Base-by-base conservation (phyloP, 164 flowering plant genomes). In the Aristolochia californica region DNA sequence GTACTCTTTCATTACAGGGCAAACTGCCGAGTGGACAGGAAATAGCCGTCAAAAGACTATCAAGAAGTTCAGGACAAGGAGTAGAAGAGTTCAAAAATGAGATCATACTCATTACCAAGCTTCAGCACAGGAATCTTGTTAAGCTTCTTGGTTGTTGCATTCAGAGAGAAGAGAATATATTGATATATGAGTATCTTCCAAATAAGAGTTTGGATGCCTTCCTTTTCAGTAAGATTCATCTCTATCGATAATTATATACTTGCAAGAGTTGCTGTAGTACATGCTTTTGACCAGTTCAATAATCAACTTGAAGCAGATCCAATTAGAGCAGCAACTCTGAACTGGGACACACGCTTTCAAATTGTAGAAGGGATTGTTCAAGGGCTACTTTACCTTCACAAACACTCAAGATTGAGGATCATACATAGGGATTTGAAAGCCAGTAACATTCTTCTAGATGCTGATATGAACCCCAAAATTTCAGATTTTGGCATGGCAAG, bases 371-470 rank as follows among this genome's bases (percentile, higher is more conserved):
- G 87, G 15, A 72, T 81, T 27, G 76, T 82, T 17, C 70, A 77
- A 51, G 87, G 87, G 16, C 28, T 84, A 48, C 69, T 80, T 12
- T 84, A 84, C 57, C 79, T 84, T 48, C 90, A 84, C 30, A 75
- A 74, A 23, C 84, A 81, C 43, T 84, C 84, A 8, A 63, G 75
- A 21, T 61, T 79, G 13, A 56, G 49, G 30, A 75, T 83, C 14
- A 78, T 83, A 8, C 89, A 81, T 44, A 66, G 84, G 2, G 84
- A 83, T 70, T 76, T 83, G 4, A 83, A 81, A 62, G 70, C 83
- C 1, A 71, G 81, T 72, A 84, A 83, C 52, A 53, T 80, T 12
- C 58, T 81, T 30, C 26, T 84, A 20, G 87, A 84, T 61, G 53
- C 16, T 0, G 75, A 76, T 4, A 64, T 80, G 77, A 69, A 62